Base-by-base conservation (phyloP, 1,284 basidiomycete genomes). In the Boletus nobilissimus region DNA sequence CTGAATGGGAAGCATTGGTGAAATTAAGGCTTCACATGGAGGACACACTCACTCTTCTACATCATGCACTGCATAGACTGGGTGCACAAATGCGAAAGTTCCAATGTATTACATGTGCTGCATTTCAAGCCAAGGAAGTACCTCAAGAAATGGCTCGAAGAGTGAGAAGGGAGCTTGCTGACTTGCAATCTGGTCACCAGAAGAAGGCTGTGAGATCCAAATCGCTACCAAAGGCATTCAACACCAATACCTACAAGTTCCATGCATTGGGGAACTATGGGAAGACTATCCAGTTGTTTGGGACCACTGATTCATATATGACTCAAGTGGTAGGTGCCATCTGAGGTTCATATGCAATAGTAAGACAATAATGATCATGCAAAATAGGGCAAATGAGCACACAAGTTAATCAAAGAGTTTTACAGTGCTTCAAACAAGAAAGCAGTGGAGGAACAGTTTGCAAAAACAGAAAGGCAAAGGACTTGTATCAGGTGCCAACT, bases 311-410 rank as follows among this genome's bases (percentile, higher is more conserved):
- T 62, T 69, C 68, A 10, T 77, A 74, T 26, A 68, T 51, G 0
- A 78, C 69, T 19, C 69, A 78, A 38, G 46, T 78, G 1, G 69
- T 78, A 22, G 22, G 63, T 70, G 38, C 26, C 48, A 7, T 48
- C 24, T 51, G n/a, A n/a, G 48, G 32, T 51, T 8, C 19, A 16
- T 32, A 36, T 32, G 32, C 24, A 40, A 24, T n/a, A 39, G 38
- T 40, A 10, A 65, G 24, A 11, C 38, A 3, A 3, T 29, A 40
- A 51, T 51, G 26, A 51, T 51, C 51, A 29, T 13, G 14, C 11
- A 4, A 51, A 51, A 51, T 26, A 70, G 68, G 51, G 68, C 19
- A 38, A 70, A 40, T 7, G 51, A 57, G 69, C 38, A 16, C 69
- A 70, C 54, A 57, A 34, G 26, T 16, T 70, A 10, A 57, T 60